Evolutionary conservation across 2,329 filamentous ascomycete genomes (phyloP).

Genomic region (Hypoxylon sp.): DNA sequence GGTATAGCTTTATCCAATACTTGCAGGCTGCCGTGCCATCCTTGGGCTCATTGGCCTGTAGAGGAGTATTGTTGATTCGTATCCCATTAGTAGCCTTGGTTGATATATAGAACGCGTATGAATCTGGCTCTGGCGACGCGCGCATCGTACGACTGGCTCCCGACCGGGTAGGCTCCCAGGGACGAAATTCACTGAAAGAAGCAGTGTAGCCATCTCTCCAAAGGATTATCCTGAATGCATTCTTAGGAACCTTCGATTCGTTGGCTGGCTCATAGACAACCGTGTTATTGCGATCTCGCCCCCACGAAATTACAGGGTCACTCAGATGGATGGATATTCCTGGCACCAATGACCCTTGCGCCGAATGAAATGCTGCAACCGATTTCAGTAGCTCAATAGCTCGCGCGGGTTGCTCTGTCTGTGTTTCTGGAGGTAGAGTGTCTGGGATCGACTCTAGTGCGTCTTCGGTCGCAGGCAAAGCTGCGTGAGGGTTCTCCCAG

Average conservation of each 20-base stretch:
- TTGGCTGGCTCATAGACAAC: constrained; percentile 72
- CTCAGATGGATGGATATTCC: constrained; percentile 76
- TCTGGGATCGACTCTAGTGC: constrained; percentile 55
- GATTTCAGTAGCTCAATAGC: constrained; percentile 56
- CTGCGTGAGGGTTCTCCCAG: constrained; percentile 49
- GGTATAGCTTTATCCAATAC: constrained; percentile 78
- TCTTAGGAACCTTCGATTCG: constrained; percentile 84
- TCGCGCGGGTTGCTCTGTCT: constrained; percentile 57
- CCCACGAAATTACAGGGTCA: constrained; percentile 81
- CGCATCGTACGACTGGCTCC: constrained; percentile 56
- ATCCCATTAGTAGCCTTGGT: constrained; percentile 85
- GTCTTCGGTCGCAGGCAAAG: constrained; percentile 45
- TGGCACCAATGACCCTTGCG: constrained; percentile 74
- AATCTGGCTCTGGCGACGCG: constrained; percentile 59
- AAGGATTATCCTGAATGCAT: constrained; percentile 83
- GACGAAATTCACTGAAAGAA: constrained; percentile 66
- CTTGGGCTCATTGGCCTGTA: constrained; percentile 71
- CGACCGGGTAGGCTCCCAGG: constrained; percentile 68
- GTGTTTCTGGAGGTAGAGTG: constrained; percentile 57
- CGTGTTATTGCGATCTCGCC: constrained; percentile 78
- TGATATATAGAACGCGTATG: constrained; percentile 80
- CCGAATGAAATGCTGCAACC: constrained; percentile 74
- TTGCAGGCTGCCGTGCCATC: constrained; percentile 69
- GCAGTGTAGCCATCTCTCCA: constrained; percentile 77
- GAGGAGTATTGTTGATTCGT: constrained; percentile 78